Conservation (phyloP, 192 early-diverging fungal species). For the Backusella tuberculispora region DNA sequence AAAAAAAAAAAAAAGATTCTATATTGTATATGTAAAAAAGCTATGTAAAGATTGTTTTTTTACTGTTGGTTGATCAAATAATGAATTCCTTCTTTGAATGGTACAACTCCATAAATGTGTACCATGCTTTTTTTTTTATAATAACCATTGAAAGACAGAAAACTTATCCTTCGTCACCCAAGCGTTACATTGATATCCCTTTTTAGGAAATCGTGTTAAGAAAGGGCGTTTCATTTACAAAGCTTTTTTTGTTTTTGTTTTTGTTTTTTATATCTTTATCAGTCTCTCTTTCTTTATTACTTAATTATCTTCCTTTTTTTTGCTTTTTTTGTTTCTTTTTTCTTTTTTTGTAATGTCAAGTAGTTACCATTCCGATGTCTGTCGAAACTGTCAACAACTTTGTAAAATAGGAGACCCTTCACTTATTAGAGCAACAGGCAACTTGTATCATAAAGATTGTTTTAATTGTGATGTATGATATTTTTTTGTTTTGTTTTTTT, state of each 20-base stretch:
- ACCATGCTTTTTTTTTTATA: background rate
- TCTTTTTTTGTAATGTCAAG: background rate
- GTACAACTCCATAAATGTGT: background rate
- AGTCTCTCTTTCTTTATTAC: background rate
- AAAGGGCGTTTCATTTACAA: background rate
- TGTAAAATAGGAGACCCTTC: conserved; percentile 12
- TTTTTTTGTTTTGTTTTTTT: background rate
- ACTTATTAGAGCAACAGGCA: conserved; percentile 15
- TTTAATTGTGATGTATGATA: conserved; percentile 27
- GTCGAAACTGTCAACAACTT: conserved; percentile 2
- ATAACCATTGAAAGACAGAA: background rate
- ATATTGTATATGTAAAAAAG: background rate
- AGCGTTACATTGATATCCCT: background rate
- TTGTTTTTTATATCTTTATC: background rate
- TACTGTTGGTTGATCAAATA: background rate
- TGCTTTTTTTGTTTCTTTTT: background rate
- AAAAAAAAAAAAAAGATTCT: background rate
- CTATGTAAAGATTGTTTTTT: no score
- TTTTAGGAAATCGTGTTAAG: background rate
- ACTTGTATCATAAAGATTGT: conserved; percentile 30
- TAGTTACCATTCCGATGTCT: conserved; percentile 14
- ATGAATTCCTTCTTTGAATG: background rate
- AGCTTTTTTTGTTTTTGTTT: background rate
- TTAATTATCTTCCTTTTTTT: background rate
- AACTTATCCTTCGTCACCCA: background rate